These are phyloP conservation scores for Striga asiatica DNA, from an alignment of 257 asterid species.

Conservation along the genomic window DNA sequence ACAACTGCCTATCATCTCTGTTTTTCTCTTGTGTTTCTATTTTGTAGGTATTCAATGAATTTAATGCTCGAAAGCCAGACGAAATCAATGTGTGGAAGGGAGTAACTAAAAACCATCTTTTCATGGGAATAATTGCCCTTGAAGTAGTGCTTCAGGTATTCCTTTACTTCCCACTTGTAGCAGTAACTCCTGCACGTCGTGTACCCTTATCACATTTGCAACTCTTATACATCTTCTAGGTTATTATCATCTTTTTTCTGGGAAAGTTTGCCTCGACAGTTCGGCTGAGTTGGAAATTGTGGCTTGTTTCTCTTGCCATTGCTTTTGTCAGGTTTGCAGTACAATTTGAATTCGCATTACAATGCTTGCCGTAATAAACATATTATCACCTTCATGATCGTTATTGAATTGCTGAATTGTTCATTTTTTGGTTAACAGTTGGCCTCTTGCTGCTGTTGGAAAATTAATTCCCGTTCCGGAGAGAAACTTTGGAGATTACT, in stretches of 20 bases:
- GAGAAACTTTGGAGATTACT: slow-evolving; percentile 33
- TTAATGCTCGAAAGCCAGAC: slow-evolving; percentile 91
- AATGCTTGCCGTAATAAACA: neutral
- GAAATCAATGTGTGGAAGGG: slow-evolving; percentile 74
- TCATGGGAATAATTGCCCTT: slow-evolving; percentile 57
- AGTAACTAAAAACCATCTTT: slow-evolving; percentile 64
- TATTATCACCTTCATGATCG: slow-evolving; percentile 3
- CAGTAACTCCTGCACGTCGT: neutral
- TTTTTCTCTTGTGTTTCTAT: slow-evolving; percentile 10
- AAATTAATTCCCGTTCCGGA: slow-evolving; percentile 48
- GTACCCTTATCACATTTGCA: neutral
- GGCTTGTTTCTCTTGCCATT: slow-evolving; percentile 81
- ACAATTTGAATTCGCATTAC: neutral
- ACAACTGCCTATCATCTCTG: too few relatives aligned
- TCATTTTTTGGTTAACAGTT: slow-evolving; percentile 19
- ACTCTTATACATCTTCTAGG: slow-evolving; percentile 28
- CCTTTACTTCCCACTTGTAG: slow-evolving; percentile 3
- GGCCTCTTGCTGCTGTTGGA: slow-evolving; percentile 60
- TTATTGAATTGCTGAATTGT: neutral
- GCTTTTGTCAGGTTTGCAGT: slow-evolving; percentile 53
- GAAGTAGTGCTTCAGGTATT: slow-evolving; percentile 80
- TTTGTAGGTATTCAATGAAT: slow-evolving; percentile 69
- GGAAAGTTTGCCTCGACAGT: slow-evolving; percentile 68
- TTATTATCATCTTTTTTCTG: slow-evolving; percentile 66
- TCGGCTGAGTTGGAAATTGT: slow-evolving; percentile 75